Evolutionary conservation across 2,329 filamentous ascomycete species (phyloP).

Genomic region (Coleophoma crateriformis): DNA sequence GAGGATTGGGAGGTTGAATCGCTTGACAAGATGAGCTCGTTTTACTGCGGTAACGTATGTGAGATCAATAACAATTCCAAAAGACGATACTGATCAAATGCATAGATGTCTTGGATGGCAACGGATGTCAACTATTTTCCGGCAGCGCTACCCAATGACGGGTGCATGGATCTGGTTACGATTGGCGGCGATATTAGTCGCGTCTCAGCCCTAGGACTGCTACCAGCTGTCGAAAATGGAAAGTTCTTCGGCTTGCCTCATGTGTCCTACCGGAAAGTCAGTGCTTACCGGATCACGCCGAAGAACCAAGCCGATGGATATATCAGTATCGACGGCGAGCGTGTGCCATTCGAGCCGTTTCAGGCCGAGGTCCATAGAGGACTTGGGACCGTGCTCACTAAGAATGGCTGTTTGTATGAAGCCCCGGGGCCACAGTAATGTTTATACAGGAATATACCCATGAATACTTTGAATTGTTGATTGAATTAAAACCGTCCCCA

Average conservation of each 20-base stretch:
- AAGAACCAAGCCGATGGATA: conserved; percentile 64
- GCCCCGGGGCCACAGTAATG: not conserved
- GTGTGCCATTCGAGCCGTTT: conserved; percentile 76
- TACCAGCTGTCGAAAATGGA: conserved; percentile 64
- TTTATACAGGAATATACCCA: not conserved
- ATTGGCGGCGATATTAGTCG: conserved; percentile 69
- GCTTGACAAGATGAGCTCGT: conserved; percentile 74
- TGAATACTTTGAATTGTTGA: not conserved
- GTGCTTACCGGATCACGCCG: conserved; percentile 75
- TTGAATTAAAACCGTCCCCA: too few relatives aligned
- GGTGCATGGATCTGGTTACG: conserved; percentile 74
- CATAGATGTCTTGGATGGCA: conserved; percentile 79
- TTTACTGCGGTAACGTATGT: conserved; percentile 81
- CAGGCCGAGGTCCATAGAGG: conserved; percentile 82
- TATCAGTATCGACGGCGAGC: conserved; percentile 89
- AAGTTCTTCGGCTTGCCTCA: conserved; percentile 72
- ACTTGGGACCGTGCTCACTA: conserved; percentile 74
- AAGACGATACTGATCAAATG: not conserved
- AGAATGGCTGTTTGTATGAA: conserved; percentile 29
- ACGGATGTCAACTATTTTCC: conserved; percentile 81
- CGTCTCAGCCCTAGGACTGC: conserved; percentile 56
- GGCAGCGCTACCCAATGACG: conserved; percentile 73
- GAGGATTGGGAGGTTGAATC: conserved; percentile 67
- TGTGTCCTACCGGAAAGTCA: conserved; percentile 74
- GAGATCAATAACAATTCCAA: not conserved